Percentiles rank a stretch among this genome's conserved stretches.
phyloP scores from a whole-genome alignment of 371 early-diverging fungal species.

The Caulochytrium protostelioides region DNA sequence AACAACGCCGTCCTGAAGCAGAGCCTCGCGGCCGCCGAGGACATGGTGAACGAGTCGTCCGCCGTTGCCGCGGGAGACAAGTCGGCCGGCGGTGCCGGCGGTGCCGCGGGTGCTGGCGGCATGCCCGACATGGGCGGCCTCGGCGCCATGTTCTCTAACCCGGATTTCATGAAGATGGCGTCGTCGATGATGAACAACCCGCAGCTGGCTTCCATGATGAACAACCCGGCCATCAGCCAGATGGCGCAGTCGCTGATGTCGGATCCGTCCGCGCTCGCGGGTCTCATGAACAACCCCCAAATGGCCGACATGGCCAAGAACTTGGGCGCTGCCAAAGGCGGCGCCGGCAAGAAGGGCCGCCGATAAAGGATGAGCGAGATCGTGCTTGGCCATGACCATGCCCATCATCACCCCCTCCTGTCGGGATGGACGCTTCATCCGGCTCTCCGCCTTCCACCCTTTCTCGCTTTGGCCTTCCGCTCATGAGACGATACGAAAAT shows the following conservation, averaged over 20 bases:
- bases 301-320: slow-evolving; percentile 3
- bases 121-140: slow-evolving; percentile 7
- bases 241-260: slow-evolving; percentile 66
- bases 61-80: slow-evolving; percentile 8
- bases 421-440: no score
- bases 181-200: slow-evolving; percentile 83
- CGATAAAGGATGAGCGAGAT: no score
- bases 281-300: slow-evolving; percentile 17
- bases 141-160: slow-evolving; percentile 53
- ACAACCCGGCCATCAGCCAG: slow-evolving; percentile 64
- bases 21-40: slow-evolving; percentile 14
- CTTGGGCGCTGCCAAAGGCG: no score
- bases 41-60: slow-evolving; percentile 20
- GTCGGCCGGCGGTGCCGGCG: slow-evolving; percentile 15
- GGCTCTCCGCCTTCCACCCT: no score
- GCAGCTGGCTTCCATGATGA: slow-evolving; percentile 57
- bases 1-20: slow-evolving; percentile 39
- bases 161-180: slow-evolving; percentile 81
- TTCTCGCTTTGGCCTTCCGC: no score
- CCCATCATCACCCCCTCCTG: no score
- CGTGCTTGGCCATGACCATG: no score
- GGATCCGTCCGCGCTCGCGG: slow-evolving; percentile 17
- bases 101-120: slow-evolving; percentile 39
- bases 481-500: no score
- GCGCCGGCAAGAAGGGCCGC: no score